Evolutionary conservation across 768 basidiomycete genomes (phyloP), one percentile per base, ranked within the genome.

Genomic region (Multifurca ochricompacta): DNA sequence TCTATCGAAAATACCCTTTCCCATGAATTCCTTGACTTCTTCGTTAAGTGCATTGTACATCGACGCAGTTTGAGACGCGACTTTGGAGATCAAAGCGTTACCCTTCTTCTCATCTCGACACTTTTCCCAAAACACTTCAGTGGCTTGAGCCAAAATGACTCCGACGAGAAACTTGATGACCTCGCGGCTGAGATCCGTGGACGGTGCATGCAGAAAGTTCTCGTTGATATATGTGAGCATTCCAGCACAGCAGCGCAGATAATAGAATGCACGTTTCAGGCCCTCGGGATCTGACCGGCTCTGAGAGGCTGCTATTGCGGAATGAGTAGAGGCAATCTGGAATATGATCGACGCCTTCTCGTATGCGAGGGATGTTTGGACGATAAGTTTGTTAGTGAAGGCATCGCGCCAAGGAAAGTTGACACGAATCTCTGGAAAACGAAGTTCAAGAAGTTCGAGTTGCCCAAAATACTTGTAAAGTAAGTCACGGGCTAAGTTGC

Each of bases 401-500:
- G 96, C 95, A 71, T 99, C 96, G 58, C 85, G 79, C 93, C 96
- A 99, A 0, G 91, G 85, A 65, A 98, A 99, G 59, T 88, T 87
- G 69, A 97, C 93, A 62, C 90, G 81, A 59, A 98, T 91, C 68
- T 98, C 95, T 8, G 95, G 82, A 73, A 99, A 99, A 34, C 96
- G 83, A 48, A 99, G 79, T 67, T 99, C 96, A 36, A 99, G 82
- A 4, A 98, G 81, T 65, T 99, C 96, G 40, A 99, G 83, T 69
- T 99, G 96, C 32, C 96, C 95, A 73, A 98, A 99, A 74, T 99
- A 99, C 72, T 96, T 97, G 85, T 95, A 97, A 40, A 99, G 76
- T 19, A 98, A 77, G 72, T 98, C 95, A 45, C 94, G 79, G 11
- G 87, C 94, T 85, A 65, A 44, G n/a, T 14, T 23, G 18, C 19